Base-by-base conservation (phyloP, 2,329 filamentous ascomycete species). In the Curvularia sp. region DNA sequence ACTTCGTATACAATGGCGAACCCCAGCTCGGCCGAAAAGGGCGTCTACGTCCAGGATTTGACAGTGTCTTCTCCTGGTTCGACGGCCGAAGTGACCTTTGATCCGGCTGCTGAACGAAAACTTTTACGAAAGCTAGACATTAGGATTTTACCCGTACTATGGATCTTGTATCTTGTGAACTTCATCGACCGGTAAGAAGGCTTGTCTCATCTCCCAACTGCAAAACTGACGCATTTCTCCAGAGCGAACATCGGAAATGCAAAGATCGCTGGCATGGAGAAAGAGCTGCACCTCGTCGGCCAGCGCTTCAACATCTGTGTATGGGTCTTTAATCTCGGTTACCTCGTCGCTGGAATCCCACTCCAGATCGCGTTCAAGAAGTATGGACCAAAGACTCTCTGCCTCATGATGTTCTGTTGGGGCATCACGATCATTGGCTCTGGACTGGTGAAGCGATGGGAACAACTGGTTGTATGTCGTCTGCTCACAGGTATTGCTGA, bases 291-390 rank as follows among this genome's bases (percentile, higher is more conserved):
- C 25, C 69, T 78, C 38, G 66, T 68, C 36, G 72, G 72, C 18
- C 73, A 77, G 49, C 60, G 71, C 7, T 78, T 74, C 71, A 78
- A 78, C 58, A 73, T 77, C 39, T 68, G 68, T 10, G 71, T 76
- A 19, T 74, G 71, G 68, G 70, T 74, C n/a, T 78, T 78, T 66
- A 77, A 75, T 23, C 63, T 78, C 6, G 72, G 73, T 4, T 78
- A 78, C 47, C 65, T 77, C 8, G 60, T 75, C 28, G 75, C 70
- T 50, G 75, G 74, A 5, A 65, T 78, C 8, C 74, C 75, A 0
- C 55, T 72, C 13, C 74, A 69, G 41, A 69, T 77, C 13, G 60
- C 67, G 1, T 74, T 77, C 60, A 75, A 78, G 59, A 70, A 71
- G 23, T 68, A 65, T 42, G 73, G 73, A 7, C 73, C 74, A 1